phyloP scores from a whole-genome alignment of 2,329 filamentous ascomycete genomes.

The Fusarium annulatum region DNA sequence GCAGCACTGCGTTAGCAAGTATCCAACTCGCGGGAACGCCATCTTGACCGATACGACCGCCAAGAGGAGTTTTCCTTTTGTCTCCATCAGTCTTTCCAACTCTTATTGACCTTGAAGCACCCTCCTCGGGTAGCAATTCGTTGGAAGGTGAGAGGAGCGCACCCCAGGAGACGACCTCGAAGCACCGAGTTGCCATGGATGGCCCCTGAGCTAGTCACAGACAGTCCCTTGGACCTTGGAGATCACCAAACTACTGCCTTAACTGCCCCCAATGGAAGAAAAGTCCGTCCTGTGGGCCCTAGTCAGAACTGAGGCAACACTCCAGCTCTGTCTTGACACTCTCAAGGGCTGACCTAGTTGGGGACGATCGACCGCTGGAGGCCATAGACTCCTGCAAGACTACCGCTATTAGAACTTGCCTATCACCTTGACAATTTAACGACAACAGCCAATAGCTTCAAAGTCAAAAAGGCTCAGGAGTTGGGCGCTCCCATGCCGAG shows the following conservation, averaged over 20 bases:
- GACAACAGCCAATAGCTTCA: neutral
- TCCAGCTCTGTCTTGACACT: neutral
- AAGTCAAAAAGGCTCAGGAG: neutral
- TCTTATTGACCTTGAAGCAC: neutral
- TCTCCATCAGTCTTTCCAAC: neutral
- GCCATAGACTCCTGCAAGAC: fast-evolving
- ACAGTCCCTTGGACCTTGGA: neutral
- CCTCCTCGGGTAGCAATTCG: too few relatives aligned
- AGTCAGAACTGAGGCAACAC: neutral
- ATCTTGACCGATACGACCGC: neutral
- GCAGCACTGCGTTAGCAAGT: neutral
- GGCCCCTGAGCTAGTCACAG: neutral
- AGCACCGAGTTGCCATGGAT: neutral
- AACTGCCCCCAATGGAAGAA: fast-evolving
- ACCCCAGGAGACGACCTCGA: neutral
- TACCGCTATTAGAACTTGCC: fast-evolving
- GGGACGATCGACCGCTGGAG: neutral
- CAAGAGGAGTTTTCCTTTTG: too few relatives aligned
- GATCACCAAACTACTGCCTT: fast-evolving
- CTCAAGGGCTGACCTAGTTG: neutral
- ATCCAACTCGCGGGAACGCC: neutral
- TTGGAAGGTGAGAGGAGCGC: neutral
- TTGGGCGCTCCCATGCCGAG: neutral
- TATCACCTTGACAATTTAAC: neutral
- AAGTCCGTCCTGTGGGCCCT: neutral